These are phyloP conservation scores for Spiraea crenata DNA, from an alignment of 331 rosid genomes.

Conservation along the genomic window DNA sequence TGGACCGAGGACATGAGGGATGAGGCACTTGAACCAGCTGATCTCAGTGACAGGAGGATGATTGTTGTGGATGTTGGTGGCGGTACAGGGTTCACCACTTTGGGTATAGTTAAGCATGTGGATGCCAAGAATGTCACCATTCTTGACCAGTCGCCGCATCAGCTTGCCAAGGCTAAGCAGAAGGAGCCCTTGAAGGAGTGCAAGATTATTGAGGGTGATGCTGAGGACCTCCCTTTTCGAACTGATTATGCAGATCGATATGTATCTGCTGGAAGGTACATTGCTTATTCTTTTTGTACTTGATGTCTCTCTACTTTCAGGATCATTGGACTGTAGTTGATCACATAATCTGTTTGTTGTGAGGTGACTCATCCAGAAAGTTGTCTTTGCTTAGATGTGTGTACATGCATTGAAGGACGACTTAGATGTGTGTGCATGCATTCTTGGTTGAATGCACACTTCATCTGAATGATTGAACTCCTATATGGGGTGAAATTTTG, in stretches of 20 bases:
- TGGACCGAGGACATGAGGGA: constrained; percentile 99
- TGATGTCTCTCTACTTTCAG: not conserved
- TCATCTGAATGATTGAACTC: not conserved
- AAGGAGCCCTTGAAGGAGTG: constrained; percentile 86
- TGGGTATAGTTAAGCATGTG: constrained; percentile 86
- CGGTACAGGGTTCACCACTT: constrained; percentile 84
- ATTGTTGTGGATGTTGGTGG: constrained; percentile 90
- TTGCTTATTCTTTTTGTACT: constrained; percentile 5
- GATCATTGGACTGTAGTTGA: not conserved
- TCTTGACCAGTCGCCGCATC: constrained; percentile 93
- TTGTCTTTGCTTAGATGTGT: not conserved
- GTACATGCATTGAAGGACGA: too few relatives aligned
- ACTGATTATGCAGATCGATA: constrained; percentile 94
- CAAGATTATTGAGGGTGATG: constrained; percentile 82
- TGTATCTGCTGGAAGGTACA: constrained; percentile 85
- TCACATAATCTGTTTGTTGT: not conserved
- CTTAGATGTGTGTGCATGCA: not conserved
- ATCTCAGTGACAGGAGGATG: constrained; percentile 64
- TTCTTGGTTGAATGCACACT: not conserved
- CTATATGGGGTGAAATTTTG: not conserved
- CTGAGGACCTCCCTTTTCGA: constrained; percentile 80
- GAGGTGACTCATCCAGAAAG: not conserved
- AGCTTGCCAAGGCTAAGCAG: constrained; percentile 90
- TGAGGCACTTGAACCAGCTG: constrained; percentile 91
- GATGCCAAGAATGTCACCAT: constrained; percentile 92